A percentile compares a stretch with the other conserved stretches of the same genome.
Conservation (phyloP, 768 basidiomycete genomes). For the Leucosporidium yakuticum region DNA sequence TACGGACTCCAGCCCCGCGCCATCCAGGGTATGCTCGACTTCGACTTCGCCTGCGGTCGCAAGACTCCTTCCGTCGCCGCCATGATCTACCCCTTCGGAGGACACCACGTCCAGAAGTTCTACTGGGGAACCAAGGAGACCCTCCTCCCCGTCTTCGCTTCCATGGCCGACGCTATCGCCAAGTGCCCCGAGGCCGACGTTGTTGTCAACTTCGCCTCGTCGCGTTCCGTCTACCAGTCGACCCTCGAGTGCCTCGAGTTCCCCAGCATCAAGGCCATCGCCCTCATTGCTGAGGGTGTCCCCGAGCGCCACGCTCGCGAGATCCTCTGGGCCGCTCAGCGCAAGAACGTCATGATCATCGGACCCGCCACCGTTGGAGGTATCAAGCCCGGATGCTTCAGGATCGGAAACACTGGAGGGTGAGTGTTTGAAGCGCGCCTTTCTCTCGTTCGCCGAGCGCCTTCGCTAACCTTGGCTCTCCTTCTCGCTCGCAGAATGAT, state of each 20-base stretch:
- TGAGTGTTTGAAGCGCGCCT: constrained; percentile 47
- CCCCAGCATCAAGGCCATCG: constrained; percentile 66
- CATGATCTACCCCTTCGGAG: constrained; percentile 99
- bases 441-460: neutral
- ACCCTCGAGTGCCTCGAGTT: constrained; percentile 83
- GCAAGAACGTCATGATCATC: constrained; percentile 82
- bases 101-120: constrained; percentile 99
- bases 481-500: constrained; percentile 65
- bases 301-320: constrained; percentile 96
- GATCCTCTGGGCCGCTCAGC: constrained; percentile 79
- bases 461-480: constrained; percentile 3
- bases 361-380: constrained; percentile 98
- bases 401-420: constrained; percentile 99
- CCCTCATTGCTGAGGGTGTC: constrained; percentile 97
- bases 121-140: constrained; percentile 99
- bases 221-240: constrained; percentile 86
- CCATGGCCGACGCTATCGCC: constrained; percentile 76
- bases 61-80: constrained; percentile 86
- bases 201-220: constrained; percentile 95
- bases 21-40: constrained; percentile 97
- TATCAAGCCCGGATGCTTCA: constrained; percentile 99
- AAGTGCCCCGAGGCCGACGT: constrained; percentile 97
- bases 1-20: constrained; percentile 98
- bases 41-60: constrained; percentile 96
- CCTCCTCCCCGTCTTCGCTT: constrained; percentile 93